phyloP scores from a whole-genome alignment of 2,329 filamentous ascomycete species.

The Scytalidium lignicola region DNA sequence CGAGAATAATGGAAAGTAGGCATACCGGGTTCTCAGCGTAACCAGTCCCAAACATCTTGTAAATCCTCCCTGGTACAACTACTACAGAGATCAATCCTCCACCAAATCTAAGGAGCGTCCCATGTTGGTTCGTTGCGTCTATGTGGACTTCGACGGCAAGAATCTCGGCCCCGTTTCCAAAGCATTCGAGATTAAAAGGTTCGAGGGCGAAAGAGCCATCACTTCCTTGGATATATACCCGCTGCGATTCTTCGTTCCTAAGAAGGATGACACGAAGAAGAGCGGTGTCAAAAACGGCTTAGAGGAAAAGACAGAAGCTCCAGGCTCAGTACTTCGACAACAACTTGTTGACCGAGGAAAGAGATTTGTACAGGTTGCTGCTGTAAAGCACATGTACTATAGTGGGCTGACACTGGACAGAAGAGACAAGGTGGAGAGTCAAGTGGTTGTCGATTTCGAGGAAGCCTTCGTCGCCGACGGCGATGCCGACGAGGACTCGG shows the following conservation, averaged over 20 bases:
- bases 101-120: background rate
- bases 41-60: conserved; percentile 6
- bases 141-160: conserved; percentile 29
- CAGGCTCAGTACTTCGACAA: no score
- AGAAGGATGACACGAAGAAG: no score
- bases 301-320: no score
- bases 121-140: conserved; percentile 15
- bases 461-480: conserved; percentile 16
- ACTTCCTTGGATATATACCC: conserved; percentile 23
- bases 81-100: background rate
- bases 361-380: no score
- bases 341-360: no score
- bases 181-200: conserved; percentile 19
- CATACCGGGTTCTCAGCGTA: conserved; percentile 18
- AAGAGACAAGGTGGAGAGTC: conserved; percentile 26
- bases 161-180: conserved; percentile 22
- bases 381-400: conserved; percentile 25
- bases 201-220: conserved; percentile 22
- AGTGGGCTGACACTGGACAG: conserved; percentile 17
- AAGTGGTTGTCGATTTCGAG: conserved; percentile 29
- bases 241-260: conserved; percentile 9
- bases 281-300: no score
- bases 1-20: conserved; percentile 15
- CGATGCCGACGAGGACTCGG: no score
- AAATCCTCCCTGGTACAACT: background rate